A percentile compares a stretch with the other conserved stretches of the same genome.
phyloP scores from a whole-genome alignment of 192 early-diverging fungal genomes.

The Entomortierella lignicola region DNA sequence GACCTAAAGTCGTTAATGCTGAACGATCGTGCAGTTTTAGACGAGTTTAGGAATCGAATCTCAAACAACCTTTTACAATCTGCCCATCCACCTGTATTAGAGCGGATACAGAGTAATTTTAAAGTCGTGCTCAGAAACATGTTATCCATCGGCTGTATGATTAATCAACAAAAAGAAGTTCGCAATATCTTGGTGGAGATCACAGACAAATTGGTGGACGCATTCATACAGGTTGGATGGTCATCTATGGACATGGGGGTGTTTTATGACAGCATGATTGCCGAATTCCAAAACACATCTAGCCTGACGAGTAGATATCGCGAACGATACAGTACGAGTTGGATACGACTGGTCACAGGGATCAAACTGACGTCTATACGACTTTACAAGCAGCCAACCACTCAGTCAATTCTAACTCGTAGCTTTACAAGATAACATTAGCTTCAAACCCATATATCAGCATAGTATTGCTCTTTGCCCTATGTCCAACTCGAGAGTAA shows the following conservation, averaged over 20 bases:
- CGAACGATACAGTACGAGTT: constrained; percentile 42
- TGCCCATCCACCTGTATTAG: constrained; percentile 31
- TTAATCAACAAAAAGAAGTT: constrained; percentile 52
- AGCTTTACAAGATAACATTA: constrained; percentile 39
- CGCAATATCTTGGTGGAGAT: constrained; percentile 48
- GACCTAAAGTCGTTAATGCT: constrained; percentile 43
- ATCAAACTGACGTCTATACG: constrained; percentile 48
- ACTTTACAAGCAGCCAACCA: constrained; percentile 44
- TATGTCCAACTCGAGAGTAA: too few species aligned
- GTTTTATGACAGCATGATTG: constrained; percentile 25
- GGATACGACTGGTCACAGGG: constrained; percentile 47
- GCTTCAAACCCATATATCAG: not conserved
- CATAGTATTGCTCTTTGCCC: too few species aligned
- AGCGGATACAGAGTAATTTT: constrained; percentile 55
- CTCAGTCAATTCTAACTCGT: constrained; percentile 41
- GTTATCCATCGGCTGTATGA: constrained; percentile 44
- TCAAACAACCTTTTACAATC: constrained; percentile 39
- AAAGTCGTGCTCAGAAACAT: constrained; percentile 50
- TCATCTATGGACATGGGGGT: constrained; percentile 31
- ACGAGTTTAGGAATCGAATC: constrained; percentile 44
- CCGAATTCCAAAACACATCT: constrained; percentile 25
- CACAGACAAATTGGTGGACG: constrained; percentile 46
- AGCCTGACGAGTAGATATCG: constrained; percentile 40
- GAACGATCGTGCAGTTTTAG: constrained; percentile 39
- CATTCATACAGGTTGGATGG: constrained; percentile 46